A percentile compares a stretch with the other conserved stretches of the same genome.
Conservation (phyloP, 805 yeast genomes). For the Jamesozyma hellenica region DNA sequence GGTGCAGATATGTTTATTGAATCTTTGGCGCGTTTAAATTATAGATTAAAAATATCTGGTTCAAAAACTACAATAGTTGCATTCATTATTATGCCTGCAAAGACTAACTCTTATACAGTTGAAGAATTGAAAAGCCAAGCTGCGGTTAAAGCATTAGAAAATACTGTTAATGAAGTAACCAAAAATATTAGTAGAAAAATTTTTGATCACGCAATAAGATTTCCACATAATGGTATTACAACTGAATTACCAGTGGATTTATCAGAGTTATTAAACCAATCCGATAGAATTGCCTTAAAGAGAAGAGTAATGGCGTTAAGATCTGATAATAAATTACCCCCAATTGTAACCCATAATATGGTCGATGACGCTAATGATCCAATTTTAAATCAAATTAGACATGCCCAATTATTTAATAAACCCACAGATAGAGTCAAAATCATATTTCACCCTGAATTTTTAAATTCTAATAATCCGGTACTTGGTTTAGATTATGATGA, state of each 20-base stretch:
- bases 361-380: constrained; percentile 86
- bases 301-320: constrained; percentile 89
- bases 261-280: constrained; percentile 73
- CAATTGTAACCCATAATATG: constrained; percentile 96
- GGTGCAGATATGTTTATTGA: constrained; percentile 95
- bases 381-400: constrained; percentile 79
- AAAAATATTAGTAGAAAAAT: constrained; percentile 75
- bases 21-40: constrained; percentile 83
- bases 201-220: constrained; percentile 81
- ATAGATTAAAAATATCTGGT: constrained; percentile 67
- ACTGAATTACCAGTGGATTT: constrained; percentile 62
- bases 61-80: constrained; percentile 93
- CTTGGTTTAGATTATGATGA: constrained; percentile 92
- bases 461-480: constrained; percentile 89
- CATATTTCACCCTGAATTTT: constrained; percentile 94
- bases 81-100: constrained; percentile 95
- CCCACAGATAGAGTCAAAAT: constrained; percentile 88
- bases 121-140: constrained; percentile 96
- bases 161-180: constrained; percentile 81
- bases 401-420: constrained; percentile 81
- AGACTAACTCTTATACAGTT: constrained; percentile 86
- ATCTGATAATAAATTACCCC: constrained; percentile 64
- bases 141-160: constrained; percentile 81
- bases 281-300: constrained; percentile 81
- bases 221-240: constrained; percentile 38